Evolutionary conservation across 768 basidiomycete genomes (phyloP), one percentile per base, ranked within the genome.

Genomic region (Fomitopsis serialis): DNA sequence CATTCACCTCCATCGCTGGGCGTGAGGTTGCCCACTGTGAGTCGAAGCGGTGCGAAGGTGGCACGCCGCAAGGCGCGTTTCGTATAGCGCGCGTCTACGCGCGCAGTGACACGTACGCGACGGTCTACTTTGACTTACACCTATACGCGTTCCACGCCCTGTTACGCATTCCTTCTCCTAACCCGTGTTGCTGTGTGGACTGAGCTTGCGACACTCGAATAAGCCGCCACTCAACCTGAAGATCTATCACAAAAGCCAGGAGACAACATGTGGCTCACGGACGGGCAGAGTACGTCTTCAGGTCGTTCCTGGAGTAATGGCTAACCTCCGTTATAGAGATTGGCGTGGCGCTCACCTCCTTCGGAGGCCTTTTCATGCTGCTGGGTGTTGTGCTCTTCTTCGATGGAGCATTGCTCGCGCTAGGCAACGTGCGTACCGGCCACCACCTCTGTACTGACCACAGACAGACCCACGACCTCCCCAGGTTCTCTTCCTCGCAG

Each of bases 321-420:
- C 22, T 34, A 22, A 25, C 15, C 36, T 12, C 23, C 15, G 22
- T 52, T 54, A 53, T 68, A 95, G 92, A 96, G 77, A 96, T 97
- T 61, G 93, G 96, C 61, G 95, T 98, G 54, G 95, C 92, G 47
- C 82, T 98, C 59, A 98, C 96, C 42, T 90, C 94, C 17, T 97
- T 97, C 63, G 97, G 97, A 50, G 85, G 80, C 36, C 76, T 96
- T 55, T 99, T 99, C 77, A 96, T 98, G 89, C 77, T 98, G 64
- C 78, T 99, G 36, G 97, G 97, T 24, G 85, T 99, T 42, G 81
- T 98, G 77, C 81, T 98, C 59, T 87, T 99, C 74, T 98, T 99
- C 59, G 97, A 99, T 72, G 92, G 92, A 47, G 90, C 93, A 9
- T 78, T 99, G 23, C 78, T 98, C 40, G 96, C 97, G 21, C 82